Base-by-base conservation (phyloP, 2,329 filamentous ascomycete genomes). In the Harringtonia aguacate region DNA sequence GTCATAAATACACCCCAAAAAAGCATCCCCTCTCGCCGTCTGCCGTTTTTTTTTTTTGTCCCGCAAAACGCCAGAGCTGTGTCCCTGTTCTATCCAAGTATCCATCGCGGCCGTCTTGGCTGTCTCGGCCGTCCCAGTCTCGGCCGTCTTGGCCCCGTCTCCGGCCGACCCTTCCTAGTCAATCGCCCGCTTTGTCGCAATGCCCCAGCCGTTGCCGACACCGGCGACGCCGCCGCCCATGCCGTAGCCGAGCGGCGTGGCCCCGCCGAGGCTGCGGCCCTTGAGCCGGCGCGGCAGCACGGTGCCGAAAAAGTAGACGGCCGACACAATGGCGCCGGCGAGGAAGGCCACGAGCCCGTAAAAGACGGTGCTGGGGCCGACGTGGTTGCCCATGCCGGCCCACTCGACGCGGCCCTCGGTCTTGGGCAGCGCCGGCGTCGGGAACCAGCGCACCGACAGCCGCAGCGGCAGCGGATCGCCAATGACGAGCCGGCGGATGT, bases 401-500 rank as follows among this genome's bases (percentile, higher is more conserved):
- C 78, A 81, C 61, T 79, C 75, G 7, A 81, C 75, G 48, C 66
- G 69, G 12, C 78, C 78, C 59, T 79, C 77, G n/a, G 70, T 77
- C 59, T 73, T 74, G 50, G 84, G 85, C 50, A 90, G 67, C 31
- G 72, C 69, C 1, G 84, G 81, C 21, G 76, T 84, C 1, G 84
- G 83, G 60, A 90, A 92, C 92, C 92, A 97, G 36, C 86, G 71
- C 14, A 97, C 81, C 34, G 79, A 84, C 56, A 97, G 85, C 36
- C 70, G 73, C 53, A 97, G 68, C 0, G 85, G 82, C 46, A 97
- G 62, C 6, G 84, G 76, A 61, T 97, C 89, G 13, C 90, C 89
- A 51, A 95, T 94, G 28, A 95, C 77, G 39, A 95, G 75, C 55
- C 81, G 81, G 71, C 66, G 72, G 37, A 65, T 68, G 8, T 10